Evolutionary conservation across 2,329 filamentous ascomycete species (phyloP).

Genomic region (Beauveria medogensis): DNA sequence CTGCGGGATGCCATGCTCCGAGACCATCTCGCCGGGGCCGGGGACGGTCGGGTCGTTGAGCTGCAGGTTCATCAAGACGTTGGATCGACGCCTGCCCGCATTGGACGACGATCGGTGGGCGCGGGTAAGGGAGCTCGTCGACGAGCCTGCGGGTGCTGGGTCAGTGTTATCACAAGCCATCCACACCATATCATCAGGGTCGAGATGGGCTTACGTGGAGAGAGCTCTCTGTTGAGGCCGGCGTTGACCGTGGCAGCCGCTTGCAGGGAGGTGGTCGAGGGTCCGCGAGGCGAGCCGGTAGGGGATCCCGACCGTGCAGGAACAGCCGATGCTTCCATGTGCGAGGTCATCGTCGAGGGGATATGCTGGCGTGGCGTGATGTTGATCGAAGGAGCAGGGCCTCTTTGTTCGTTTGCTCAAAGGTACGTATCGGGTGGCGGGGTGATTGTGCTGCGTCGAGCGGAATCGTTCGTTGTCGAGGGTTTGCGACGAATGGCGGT

Average conservation of each 20-base stretch:
- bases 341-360: slow-evolving; percentile 21
- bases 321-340: slow-evolving; percentile 16
- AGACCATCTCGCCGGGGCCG: slow-evolving; percentile 60
- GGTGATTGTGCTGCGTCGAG: neutral
- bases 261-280: slow-evolving; percentile 62
- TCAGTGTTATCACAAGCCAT: neutral
- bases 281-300: slow-evolving; percentile 54
- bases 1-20: slow-evolving; percentile 45
- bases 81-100: slow-evolving; percentile 54
- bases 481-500: neutral
- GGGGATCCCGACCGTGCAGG: slow-evolving; percentile 38
- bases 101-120: slow-evolving; percentile 37
- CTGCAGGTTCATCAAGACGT: slow-evolving; percentile 64
- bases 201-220: slow-evolving; percentile 38
- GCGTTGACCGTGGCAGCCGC: slow-evolving; percentile 73
- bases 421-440: neutral
- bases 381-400: neutral
- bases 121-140: slow-evolving; percentile 41
- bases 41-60: slow-evolving; percentile 63
- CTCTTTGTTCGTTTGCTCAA: neutral
- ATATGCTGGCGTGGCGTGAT: neutral
- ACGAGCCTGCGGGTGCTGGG: slow-evolving; percentile 31
- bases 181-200: too few relatives aligned
- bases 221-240: slow-evolving; percentile 58
- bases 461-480: neutral